Evolutionary conservation across 2,329 filamentous ascomycete genomes (phyloP).

Genomic region (Colletotrichum echinochloae): DNA sequence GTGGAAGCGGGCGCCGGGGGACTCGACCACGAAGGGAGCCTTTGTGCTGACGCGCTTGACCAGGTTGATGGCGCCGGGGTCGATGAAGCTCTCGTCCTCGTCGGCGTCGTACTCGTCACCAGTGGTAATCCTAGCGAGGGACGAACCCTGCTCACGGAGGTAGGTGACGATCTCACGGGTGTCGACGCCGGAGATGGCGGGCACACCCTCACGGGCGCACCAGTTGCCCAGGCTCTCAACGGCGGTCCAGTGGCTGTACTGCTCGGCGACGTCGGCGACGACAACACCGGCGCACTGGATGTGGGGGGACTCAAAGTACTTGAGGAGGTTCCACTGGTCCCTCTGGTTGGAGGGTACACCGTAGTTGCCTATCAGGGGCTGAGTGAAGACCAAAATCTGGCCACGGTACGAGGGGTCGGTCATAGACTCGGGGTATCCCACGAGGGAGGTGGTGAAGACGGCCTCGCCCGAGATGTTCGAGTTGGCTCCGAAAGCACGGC

Average conservation of each 20-base stretch:
- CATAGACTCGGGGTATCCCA: slow-evolving; percentile 97
- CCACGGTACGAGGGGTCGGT: slow-evolving; percentile 90
- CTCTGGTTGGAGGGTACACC: slow-evolving; percentile 89
- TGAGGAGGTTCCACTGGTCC: slow-evolving; percentile 90
- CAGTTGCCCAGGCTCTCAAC: slow-evolving; percentile 93
- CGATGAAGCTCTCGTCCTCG: slow-evolving; percentile 95
- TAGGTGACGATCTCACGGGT: slow-evolving; percentile 96
- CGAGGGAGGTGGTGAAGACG: slow-evolving; percentile 97
- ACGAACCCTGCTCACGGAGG: slow-evolving; percentile 96
- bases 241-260: slow-evolving; percentile 99
- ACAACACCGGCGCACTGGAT: slow-evolving; percentile 97
- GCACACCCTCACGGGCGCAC: slow-evolving; percentile 96
- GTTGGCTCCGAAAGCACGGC: slow-evolving; percentile 96
- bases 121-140: slow-evolving; percentile 91
- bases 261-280: slow-evolving; percentile 90
- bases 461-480: slow-evolving; percentile 97
- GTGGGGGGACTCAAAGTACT: slow-evolving; percentile 98
- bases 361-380: slow-evolving; percentile 98
- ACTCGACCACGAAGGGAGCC: slow-evolving; percentile 94
- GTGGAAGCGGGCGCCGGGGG: slow-evolving; percentile 85
- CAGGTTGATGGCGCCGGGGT: slow-evolving; percentile 96
- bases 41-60: slow-evolving; percentile 98
- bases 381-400: slow-evolving; percentile 98
- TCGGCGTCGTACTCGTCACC: slow-evolving; percentile 99
- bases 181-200: slow-evolving; percentile 95